These are phyloP conservation scores for Physcomitrium patens DNA, from an alignment of 225 moss, liverwort and hornwort species.

Conservation along the genomic window DNA sequence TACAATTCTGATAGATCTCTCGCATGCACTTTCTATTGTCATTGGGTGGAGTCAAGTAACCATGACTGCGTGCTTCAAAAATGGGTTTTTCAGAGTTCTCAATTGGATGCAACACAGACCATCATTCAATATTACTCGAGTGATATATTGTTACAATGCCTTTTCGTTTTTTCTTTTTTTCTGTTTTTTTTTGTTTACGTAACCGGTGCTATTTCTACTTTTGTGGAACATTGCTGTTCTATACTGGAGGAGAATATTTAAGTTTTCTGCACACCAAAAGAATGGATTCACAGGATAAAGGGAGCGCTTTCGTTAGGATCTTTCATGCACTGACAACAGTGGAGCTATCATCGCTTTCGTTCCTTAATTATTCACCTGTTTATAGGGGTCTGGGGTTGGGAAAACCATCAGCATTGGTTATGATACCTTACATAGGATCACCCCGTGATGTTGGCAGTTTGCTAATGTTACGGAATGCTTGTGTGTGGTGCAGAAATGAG, in stretches of 20 bases:
- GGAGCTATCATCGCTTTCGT: not conserved
- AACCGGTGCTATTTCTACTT: not conserved
- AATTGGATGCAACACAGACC: conserved; percentile 6
- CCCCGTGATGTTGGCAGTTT: not conserved
- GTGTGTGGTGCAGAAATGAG: conserved; percentile 36
- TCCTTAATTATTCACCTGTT: not conserved
- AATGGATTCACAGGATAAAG: not conserved
- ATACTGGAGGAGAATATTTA: not conserved
- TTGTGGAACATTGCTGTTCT: not conserved
- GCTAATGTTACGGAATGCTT: not conserved
- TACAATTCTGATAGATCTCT: conserved; percentile 7
- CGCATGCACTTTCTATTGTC: conserved; percentile 3
- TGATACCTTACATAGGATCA: not conserved
- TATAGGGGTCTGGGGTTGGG: not conserved
- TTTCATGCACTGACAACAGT: not conserved
- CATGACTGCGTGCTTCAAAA: not conserved
- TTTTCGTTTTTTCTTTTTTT: not conserved
- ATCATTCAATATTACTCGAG: conserved; percentile 11
- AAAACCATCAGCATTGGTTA: not conserved
- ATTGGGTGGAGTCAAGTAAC: conserved; percentile 12
- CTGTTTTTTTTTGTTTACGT: too few species aligned
- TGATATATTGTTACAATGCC: not conserved
- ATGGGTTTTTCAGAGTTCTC: not conserved
- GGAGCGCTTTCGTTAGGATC: not conserved
- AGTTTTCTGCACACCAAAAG: not conserved